Base-by-base conservation (phyloP, 2,329 filamentous ascomycete species). In the Chaetomium sp. region DNA sequence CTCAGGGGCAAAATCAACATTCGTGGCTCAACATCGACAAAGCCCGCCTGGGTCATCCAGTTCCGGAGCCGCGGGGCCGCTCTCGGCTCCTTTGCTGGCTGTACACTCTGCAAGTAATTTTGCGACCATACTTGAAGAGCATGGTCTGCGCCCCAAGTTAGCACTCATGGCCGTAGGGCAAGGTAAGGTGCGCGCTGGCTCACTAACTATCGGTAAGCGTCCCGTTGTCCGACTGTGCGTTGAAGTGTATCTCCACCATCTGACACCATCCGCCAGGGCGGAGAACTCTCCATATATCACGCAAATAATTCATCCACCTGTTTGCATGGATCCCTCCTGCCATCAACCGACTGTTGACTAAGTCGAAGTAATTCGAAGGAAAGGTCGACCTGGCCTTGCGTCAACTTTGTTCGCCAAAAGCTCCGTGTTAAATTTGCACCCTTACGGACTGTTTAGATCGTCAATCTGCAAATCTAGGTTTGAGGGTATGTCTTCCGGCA, bases 231-330 rank as follows among this genome's bases (percentile, higher is more conserved):
- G 89, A 95, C 69, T 95, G 91, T 33, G 89, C 84, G 61, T 90
- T 89, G 69, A 86, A 86, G 66, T 95, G 90, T 64, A 91, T 81
- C 67, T 96, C 91, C n/a, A 89, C 81, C 79, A 95, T 85, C 67
- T 96, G 90, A 57, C 88, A 80, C 89, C 90, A 96, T 1, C 91
- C 91, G 2, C 85, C 87, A 5, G 84, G 86, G 50, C 82, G 86
- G 59, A 91, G 74, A 8, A 90, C 79, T 27, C 82, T 78, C 61
- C 82, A 80, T 58, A 95, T 87, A 63, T 96, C 91, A 62, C 77
- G 76, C 61, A 95, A 71, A 70, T 95, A 96, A 36, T 78, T 77
- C 54, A 74, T 71, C 91, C 91, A 96, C 68, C 89, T 80, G 59
- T 77, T 73, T 55, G 76, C 74, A 65, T 91, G 79, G 64, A 95